phyloP scores from a whole-genome alignment of 106 monocot genomes.

The Platanthera zijinensis region DNA sequence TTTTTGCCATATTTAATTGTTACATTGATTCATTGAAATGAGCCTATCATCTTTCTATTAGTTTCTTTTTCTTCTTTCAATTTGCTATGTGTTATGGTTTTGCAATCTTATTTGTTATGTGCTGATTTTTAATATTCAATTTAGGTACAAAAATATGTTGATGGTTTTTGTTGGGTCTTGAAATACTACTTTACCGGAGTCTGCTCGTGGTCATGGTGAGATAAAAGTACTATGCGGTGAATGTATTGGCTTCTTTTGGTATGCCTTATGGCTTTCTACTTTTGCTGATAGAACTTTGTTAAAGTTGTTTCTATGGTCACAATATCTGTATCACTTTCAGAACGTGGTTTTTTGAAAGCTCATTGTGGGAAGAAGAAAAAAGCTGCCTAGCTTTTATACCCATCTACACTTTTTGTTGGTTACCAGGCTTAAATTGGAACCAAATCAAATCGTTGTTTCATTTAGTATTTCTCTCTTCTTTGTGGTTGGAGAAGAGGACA shows the following conservation, averaged over 20 bases:
- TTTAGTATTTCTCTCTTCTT: not conserved
- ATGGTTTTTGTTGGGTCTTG: conserved; percentile 56
- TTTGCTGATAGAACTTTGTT: no score
- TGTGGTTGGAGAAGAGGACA: no score
- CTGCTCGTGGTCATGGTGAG: conserved; percentile 43
- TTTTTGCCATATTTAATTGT: not conserved
- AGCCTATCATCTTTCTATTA: not conserved
- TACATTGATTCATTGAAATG: not conserved
- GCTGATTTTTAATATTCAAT: not conserved
- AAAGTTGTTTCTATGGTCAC: no score
- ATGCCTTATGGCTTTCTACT: not conserved
- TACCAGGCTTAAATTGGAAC: no score
- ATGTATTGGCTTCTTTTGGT: not conserved
- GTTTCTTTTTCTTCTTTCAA: not conserved
- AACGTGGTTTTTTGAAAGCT: no score
- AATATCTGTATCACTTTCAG: no score
- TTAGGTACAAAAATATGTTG: conserved; percentile 42
- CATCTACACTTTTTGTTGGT: no score
- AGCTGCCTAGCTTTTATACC: no score
- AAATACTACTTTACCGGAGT: conserved; percentile 41
- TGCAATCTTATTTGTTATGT: not conserved
- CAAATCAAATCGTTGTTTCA: no score
- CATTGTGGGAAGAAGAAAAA: no score
- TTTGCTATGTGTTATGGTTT: not conserved
- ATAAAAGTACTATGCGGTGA: not conserved